Conservation (phyloP, 306 rosid genomes). For the Medicago arabica region DNA sequence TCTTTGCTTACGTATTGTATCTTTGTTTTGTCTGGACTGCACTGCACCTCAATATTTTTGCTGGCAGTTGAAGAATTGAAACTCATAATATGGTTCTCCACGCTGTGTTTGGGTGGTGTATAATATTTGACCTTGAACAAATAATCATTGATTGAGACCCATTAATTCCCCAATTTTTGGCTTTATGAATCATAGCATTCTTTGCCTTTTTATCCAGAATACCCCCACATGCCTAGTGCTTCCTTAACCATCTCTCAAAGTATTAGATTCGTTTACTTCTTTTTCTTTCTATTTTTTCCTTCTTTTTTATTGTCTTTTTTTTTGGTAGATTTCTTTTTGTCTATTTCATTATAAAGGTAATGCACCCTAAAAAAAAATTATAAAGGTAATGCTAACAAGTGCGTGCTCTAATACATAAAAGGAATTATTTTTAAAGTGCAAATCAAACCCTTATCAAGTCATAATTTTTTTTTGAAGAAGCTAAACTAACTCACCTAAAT, state of each 20-base stretch:
- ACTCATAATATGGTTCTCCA: conserved; percentile 48
- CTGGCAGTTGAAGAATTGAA: conserved; percentile 46
- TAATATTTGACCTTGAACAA: conserved; percentile 37
- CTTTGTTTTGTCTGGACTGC: conserved; percentile 40
- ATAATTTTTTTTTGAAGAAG: too few relatives aligned
- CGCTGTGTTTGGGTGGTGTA: conserved; percentile 40
- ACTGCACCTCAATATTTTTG: conserved; percentile 34
- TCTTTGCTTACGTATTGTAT: conserved; percentile 20
- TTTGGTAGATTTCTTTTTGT: not conserved
- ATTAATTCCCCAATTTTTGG: conserved; percentile 47
- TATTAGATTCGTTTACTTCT: conserved; percentile 22
- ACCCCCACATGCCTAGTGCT: conserved; percentile 53
- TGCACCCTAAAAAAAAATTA: too few relatives aligned
- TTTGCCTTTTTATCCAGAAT: conserved; percentile 51
- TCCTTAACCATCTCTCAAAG: conserved; percentile 36
- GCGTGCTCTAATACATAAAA: too few relatives aligned
- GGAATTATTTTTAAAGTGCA: too few relatives aligned
- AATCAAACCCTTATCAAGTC: too few relatives aligned
- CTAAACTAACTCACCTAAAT: too few relatives aligned
- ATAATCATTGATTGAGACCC: conserved; percentile 55
- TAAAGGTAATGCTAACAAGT: too few relatives aligned
- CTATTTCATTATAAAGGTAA: not conserved
- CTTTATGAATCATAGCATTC: conserved; percentile 49
- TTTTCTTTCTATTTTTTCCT: not conserved
- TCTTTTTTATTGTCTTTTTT: too few relatives aligned